Base-by-base conservation (phyloP, 768 basidiomycete genomes). In the Lentinus brumalis region DNA sequence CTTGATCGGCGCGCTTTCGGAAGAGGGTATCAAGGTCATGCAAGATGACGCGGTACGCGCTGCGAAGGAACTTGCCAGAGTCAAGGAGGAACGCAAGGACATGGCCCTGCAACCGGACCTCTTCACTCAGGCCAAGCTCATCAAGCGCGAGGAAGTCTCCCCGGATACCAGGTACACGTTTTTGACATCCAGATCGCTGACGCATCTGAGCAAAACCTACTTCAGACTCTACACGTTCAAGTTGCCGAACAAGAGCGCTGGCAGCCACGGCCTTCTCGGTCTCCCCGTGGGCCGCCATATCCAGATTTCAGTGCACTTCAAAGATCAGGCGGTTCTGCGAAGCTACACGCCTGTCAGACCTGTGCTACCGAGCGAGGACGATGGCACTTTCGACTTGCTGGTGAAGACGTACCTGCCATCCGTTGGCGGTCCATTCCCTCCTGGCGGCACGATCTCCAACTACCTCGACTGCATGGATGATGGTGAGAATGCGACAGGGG, bases 391-490 rank as follows among this genome's bases (percentile, higher is more conserved):
- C 42, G 62, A 67, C 12, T 50, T 69, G 46, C 60, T 67, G 45
- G 66, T 69, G 29, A 69, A 69, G 66, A 69, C 68, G 35, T 69
- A 67, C 54, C 38, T 64, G 18, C 68, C 66, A 3, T 41, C 61
- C 0, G 60, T 58, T 0, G 58, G 35, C 9, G 58, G 52, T 12
- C 57, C 66, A 29, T 67, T 65, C 51, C 62, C 68, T 9, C 68
- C 64, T 18, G 68, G 68, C 5, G 68, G 68, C 5, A 63, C 66
- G 16, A 44, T 67, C 4, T 66, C 65, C 6, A 69, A 69, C 38
- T 69, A 66, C 47, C 56, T 69, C n/a, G 68, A 69, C 41, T 59
- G 57, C 39, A 67, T 69, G 64, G 40, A 59, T 16, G 58, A 60
- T 32, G 65, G 65, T 60, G 21, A 21, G 32, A 7, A 7, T 18